Percentiles rank a stretch among this genome's conserved stretches.
These are phyloP conservation scores for Bruguiera gymnorhiza DNA, from an alignment of 345 rosid species.

Conservation along the genomic window DNA sequence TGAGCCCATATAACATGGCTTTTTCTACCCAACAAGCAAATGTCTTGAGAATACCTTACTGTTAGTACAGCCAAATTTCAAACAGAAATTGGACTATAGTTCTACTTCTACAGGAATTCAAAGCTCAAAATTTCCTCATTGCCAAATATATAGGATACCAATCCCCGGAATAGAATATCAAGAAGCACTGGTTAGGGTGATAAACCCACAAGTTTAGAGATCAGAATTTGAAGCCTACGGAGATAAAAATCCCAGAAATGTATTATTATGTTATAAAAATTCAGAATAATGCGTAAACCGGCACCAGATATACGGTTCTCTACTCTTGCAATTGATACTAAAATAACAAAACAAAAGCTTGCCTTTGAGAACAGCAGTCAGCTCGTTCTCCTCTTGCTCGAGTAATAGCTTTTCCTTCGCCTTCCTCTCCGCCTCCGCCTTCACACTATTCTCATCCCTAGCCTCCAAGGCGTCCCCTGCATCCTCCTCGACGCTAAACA, in stretches of 20 bases:
- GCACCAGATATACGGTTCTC: not conserved
- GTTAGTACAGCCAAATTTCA: too few relatives aligned
- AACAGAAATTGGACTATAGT: not conserved
- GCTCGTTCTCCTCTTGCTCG: slow-evolving; percentile 58
- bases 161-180: too few relatives aligned
- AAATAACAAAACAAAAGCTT: slow-evolving; percentile 2
- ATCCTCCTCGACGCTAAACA: slow-evolving; percentile 42
- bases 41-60: not conserved
- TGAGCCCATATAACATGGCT: not conserved
- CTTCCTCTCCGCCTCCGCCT: slow-evolving; percentile 19
- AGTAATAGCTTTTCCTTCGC: slow-evolving; percentile 37
- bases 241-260: too few relatives aligned
- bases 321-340: not conserved
- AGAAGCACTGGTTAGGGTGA: too few relatives aligned
- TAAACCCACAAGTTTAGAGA: too few relatives aligned
- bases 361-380: slow-evolving; percentile 59
- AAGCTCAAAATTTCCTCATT: not conserved
- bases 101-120: not conserved
- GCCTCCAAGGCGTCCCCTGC: slow-evolving; percentile 15
- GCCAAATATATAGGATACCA: not conserved
- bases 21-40: not conserved
- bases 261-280: not conserved
- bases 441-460: slow-evolving; percentile 10
- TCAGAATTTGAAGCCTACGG: too few relatives aligned
- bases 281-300: not conserved